Conservation (phyloP, 495 filamentous ascomycete species). For the Bryoglossum gracile region DNA sequence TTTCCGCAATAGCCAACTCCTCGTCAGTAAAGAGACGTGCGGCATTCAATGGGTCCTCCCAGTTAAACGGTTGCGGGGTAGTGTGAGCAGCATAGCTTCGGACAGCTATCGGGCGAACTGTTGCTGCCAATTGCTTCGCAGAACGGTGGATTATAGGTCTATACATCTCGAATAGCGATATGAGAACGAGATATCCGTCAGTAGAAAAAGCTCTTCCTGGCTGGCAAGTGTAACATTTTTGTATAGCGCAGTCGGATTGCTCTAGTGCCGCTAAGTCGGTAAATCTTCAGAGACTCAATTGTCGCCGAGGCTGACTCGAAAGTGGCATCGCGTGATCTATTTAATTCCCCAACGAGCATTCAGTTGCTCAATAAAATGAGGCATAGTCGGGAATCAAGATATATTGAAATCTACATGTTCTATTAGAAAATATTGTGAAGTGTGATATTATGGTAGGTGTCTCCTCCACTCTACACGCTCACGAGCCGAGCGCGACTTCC, state of each 20-base stretch:
- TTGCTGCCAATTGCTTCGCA: conserved; percentile 28
- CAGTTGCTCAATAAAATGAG: too few species aligned
- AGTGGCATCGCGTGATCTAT: too few species aligned
- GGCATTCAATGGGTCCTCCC: conserved; percentile 80
- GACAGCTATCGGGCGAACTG: conserved; percentile 19
- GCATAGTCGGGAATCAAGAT: background rate
- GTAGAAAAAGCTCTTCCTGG: background rate
- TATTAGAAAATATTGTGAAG: background rate
- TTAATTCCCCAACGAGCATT: background rate
- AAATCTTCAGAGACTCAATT: background rate
- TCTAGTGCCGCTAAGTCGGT: background rate
- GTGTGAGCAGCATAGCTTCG: conserved; percentile 32
- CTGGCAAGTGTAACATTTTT: conserved; percentile 1
- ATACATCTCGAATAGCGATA: conserved; percentile 29
- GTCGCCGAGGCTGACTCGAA: background rate
- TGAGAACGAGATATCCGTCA: too few species aligned
- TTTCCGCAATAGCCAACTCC: conserved; percentile 82
- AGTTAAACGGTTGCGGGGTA: conserved; percentile 60
- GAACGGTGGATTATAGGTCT: conserved; percentile 30
- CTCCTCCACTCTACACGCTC: conserved; percentile 6
- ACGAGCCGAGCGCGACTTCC: conserved; percentile 16
- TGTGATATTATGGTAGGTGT: background rate
- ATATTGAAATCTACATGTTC: background rate
- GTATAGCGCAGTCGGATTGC: background rate
- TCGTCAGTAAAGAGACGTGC: conserved; percentile 77